A percentile compares a stretch with the other conserved stretches of the same genome.
Conservation (phyloP, 257 asterid genomes). For the Solanum clarkiae region DNA sequence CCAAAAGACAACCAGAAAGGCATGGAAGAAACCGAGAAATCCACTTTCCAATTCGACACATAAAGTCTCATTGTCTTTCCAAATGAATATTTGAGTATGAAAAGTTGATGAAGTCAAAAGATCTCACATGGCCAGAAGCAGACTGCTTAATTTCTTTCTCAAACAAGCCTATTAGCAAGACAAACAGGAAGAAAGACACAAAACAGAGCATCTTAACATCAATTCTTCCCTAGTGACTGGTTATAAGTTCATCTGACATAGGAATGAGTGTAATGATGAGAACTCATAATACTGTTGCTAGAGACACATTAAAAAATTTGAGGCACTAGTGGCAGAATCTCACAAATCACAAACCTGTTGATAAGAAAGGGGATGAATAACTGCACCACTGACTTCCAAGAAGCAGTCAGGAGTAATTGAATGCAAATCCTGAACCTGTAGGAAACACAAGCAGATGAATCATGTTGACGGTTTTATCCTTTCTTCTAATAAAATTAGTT, state of each 20-base stretch:
- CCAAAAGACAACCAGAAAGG: not conserved
- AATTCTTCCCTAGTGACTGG: not conserved
- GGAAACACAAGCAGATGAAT: not conserved
- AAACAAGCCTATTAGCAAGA: not conserved
- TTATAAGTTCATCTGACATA: not conserved
- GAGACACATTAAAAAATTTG: not conserved
- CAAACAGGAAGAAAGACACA: not conserved
- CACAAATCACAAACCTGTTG: conserved; percentile 78
- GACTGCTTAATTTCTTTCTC: not conserved
- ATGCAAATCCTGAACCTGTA: conserved; percentile 98
- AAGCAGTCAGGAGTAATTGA: conserved; percentile 79
- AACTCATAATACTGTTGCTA: not conserved
- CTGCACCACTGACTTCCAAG: conserved; percentile 97
- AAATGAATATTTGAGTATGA: not conserved
- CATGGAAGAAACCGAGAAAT: not conserved
- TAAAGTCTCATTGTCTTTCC: not conserved
- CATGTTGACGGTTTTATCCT: not conserved
- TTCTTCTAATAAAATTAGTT: not conserved
- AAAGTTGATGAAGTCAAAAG: not conserved
- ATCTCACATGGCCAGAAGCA: not conserved
- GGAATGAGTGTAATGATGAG: not conserved
- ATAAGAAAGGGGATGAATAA: conserved; percentile 95
- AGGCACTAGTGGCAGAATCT: not conserved
- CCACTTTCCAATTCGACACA: not conserved
- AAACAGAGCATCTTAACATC: not conserved